Evolutionary conservation across 2,329 filamentous ascomycete species (phyloP), one percentile per base, ranked within the genome.

Genomic region (Spiromastix sp.): DNA sequence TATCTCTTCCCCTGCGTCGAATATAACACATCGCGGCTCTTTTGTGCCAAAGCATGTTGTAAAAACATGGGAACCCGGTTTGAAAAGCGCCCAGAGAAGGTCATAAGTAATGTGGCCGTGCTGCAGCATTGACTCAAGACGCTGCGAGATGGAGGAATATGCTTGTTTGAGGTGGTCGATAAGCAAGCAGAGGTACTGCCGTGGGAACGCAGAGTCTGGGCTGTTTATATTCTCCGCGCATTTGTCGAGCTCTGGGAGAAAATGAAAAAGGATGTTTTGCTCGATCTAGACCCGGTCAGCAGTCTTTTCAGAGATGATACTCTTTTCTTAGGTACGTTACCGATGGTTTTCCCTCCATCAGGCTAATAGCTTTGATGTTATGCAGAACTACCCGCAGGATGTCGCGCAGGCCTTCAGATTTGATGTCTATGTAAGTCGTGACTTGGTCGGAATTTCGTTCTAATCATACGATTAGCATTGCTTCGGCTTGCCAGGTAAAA

Each of bases 1-100:
- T 25, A 29, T 48, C 19, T 42, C 42, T 41, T 50, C 42, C 4
- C 39, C 42, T 9, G 38, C 26, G 22, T 50, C 34, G 35, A 47
- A 49, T 32, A 43, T 37, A 31, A 48, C 27, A 40, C 36, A 49
- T 43, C 34, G 36, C 28, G 42, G 44, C 39, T 50, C 43, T 37
- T 39, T 42, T 27, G 42, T 52, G 19, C 46, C 44, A 30, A 48
- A 33, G 28, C 38, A 52, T 41, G 37, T 48, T 28, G 48, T 55
- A 39, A 48, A 55, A 28, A 53, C 32, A 24, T 48, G 27, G 11
- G 35, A 47, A 30, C 55, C 53, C 26, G 49, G 48, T 38, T 59
- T 60, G 36, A 60, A 61, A 25, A 61, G 44, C 13, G 48, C 44
- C 49, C 41, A 58, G 6, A 61, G 48, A 29, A 60, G 48, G 42